phyloP scores from a whole-genome alignment of 2,329 filamentous ascomycete genomes.

The Aspergillus quadricinctus region DNA sequence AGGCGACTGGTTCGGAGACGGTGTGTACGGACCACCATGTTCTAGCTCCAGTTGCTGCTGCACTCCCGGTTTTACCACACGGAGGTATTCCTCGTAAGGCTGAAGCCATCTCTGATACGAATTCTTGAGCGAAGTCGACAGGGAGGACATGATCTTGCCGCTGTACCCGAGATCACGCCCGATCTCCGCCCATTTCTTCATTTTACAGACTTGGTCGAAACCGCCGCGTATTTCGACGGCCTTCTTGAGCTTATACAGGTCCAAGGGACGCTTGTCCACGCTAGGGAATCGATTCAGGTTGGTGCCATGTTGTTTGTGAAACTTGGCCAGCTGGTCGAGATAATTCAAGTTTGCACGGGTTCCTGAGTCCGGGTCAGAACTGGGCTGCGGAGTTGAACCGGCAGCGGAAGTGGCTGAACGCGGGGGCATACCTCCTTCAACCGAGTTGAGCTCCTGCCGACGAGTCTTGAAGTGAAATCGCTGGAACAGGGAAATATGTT shows the following conservation, averaged over 20 bases:
- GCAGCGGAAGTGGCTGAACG: constrained; percentile 25
- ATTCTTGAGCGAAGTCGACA: constrained; percentile 96
- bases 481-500: constrained; percentile 45
- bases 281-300: constrained; percentile 92
- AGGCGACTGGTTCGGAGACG: constrained; percentile 69
- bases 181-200: constrained; percentile 99
- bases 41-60: constrained; percentile 92
- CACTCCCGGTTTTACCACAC: constrained; percentile 88
- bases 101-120: constrained; percentile 96
- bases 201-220: constrained; percentile 94
- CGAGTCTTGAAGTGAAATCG: constrained; percentile 95
- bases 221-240: constrained; percentile 91
- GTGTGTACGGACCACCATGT: constrained; percentile 85
- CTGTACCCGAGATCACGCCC: constrained; percentile 95
- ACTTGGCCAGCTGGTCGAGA: constrained; percentile 89
- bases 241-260: constrained; percentile 94
- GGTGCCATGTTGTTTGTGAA: constrained; percentile 93
- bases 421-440: constrained; percentile 77
- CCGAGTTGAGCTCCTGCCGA: constrained; percentile 93
- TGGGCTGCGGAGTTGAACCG: constrained; percentile 26
- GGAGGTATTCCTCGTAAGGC: constrained; percentile 92
- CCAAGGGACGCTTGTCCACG: constrained; percentile 94
- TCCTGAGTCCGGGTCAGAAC: constrained; percentile 53
- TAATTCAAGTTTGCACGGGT: constrained; percentile 95
- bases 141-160: constrained; percentile 98